Evolutionary conservation across 805 yeast genomes (phyloP).

Genomic region (Metschnikowia bowlesiae): DNA sequence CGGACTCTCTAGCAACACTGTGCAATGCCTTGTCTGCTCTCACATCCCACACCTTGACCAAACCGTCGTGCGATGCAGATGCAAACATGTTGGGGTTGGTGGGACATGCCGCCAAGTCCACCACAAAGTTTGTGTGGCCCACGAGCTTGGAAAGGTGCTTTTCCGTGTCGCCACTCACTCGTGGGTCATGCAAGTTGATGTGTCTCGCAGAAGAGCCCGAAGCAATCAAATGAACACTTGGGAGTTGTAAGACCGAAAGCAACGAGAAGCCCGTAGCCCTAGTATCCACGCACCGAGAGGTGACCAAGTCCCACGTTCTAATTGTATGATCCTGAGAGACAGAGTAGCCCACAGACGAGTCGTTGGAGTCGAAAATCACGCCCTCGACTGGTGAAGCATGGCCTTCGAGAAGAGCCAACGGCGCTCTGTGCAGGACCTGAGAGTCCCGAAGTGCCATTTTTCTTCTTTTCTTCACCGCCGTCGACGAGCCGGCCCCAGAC

Average conservation of each 20-base stretch:
- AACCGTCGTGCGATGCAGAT: conserved; percentile 95
- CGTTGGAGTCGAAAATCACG: conserved; percentile 67
- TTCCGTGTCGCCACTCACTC: conserved; percentile 57
- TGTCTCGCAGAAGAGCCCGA: conserved; percentile 99
- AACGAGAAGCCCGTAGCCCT: conserved; percentile 82
- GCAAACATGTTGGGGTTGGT: conserved; percentile 75
- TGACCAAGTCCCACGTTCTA: conserved; percentile 93
- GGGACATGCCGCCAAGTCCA: conserved; percentile 69
- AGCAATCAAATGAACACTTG: conserved; percentile 66
- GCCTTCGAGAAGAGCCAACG: conserved; percentile 72
- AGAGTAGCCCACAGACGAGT: conserved; percentile 81
- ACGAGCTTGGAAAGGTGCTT: conserved; percentile 66
- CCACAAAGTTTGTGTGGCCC: conserved; percentile 93
- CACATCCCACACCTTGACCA: conserved; percentile 92
- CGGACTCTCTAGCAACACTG: conserved; percentile 71
- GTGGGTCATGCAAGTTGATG: conserved; percentile 88
- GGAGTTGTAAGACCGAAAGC: conserved; percentile 66
- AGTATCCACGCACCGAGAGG: conserved; percentile 81
- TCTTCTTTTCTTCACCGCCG: conserved; percentile 86
- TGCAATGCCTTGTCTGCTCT: conserved; percentile 80
- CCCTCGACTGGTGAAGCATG: conserved; percentile 88
- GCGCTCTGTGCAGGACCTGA: conserved; percentile 73
- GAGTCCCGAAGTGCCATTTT: conserved; percentile 74
- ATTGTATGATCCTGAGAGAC: conserved; percentile 94
- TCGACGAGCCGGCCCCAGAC: conserved; percentile 41